Base-by-base conservation (phyloP, 192 early-diverging fungal genomes). In the Coemansia sp. region DNA sequence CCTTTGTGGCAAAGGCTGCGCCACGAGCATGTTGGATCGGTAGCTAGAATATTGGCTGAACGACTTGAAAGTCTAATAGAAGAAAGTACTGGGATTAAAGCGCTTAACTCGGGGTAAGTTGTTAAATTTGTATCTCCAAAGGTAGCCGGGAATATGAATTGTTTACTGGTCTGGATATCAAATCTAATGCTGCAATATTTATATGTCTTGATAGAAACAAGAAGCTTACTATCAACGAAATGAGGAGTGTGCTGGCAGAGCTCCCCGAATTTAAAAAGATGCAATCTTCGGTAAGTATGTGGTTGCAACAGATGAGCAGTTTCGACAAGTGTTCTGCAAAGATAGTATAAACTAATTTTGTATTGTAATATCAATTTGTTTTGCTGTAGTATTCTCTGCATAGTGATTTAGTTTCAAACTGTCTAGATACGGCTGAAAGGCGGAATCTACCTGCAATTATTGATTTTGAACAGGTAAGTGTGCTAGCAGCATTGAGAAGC, bases 381-480 rank as follows among this genome's bases (percentile, higher is more conserved):
- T 18, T 14, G 21, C 27, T 33, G 17, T 80, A 80, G 67, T 82
- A 79, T 55, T 66, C 75, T 39, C 21, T 70, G 23, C 83, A 84
- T 44, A 79, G 80, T 40, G 73, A 75, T 38, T 64, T 84, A 43
- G 66, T 61, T 51, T 58, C 62, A 41, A 63, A 72, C 52, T 82
- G 81, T 22, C 61, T 81, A 9, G 63, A 70, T 11, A 56, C 61
- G 18, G 69, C 71, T 12, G 57, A 69, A 6, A 27, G 57, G 18
- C 64, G 61, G 25, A 62, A 61, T 6, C 43, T 84, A 15, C 18
- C 48, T 13, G 45, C 49, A 5, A 21, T 84, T 18, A 46, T 66
- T 0, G 64, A 78, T 13, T 59, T 84, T 57, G 83, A 84, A 48
- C 79, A 77, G 66, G 79, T 63, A 78, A 45, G 60, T 55, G 56